Percentiles rank a stretch among this genome's conserved stretches.
phyloP scores from a whole-genome alignment of 805 yeast genomes.

The Wickerhamiella slavikovae region DNA sequence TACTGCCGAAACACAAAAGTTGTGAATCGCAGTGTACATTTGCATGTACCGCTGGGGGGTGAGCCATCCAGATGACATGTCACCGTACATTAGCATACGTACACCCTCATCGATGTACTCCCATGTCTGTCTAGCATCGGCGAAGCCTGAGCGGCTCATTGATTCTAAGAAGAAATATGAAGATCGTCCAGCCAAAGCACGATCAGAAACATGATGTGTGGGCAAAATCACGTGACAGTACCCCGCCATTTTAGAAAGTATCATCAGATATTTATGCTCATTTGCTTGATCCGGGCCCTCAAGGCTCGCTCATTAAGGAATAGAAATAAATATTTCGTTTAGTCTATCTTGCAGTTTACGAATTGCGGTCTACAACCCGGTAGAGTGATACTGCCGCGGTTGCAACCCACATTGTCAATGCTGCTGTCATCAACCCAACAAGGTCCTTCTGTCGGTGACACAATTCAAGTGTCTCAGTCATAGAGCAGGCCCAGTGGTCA shows the following conservation, averaged over 20 bases:
- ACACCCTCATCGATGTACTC: conserved; percentile 21
- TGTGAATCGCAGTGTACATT: conserved; percentile 80
- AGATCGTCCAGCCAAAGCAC: neutral
- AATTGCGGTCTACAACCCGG: conserved; percentile 64
- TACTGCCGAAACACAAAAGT: conserved; percentile 54
- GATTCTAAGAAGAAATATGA: neutral
- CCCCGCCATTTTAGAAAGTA: too few relatives aligned
- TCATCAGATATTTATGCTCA: too few relatives aligned
- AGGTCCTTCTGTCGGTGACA: conserved; percentile 65
- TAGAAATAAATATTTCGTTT: too few relatives aligned
- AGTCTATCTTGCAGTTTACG: too few relatives aligned
- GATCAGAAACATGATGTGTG: too few relatives aligned
- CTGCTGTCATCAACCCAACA: conserved; percentile 58
- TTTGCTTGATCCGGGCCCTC: too few relatives aligned
- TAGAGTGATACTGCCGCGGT: conserved; percentile 69
- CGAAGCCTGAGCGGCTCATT: conserved; percentile 10
- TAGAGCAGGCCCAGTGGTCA: conserved; percentile 55
- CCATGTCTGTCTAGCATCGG: conserved; percentile 21
- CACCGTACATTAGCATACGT: conserved; percentile 19
- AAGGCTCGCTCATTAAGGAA: too few relatives aligned
- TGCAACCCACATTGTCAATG: conserved; percentile 61
- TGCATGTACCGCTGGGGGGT: conserved; percentile 50
- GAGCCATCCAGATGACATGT: conserved; percentile 17
- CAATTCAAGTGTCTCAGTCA: conserved; percentile 25
- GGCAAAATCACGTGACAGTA: too few relatives aligned